Evolutionary conservation across 495 filamentous ascomycete genomes (phyloP).

Genomic region (Aspergillus campestris): DNA sequence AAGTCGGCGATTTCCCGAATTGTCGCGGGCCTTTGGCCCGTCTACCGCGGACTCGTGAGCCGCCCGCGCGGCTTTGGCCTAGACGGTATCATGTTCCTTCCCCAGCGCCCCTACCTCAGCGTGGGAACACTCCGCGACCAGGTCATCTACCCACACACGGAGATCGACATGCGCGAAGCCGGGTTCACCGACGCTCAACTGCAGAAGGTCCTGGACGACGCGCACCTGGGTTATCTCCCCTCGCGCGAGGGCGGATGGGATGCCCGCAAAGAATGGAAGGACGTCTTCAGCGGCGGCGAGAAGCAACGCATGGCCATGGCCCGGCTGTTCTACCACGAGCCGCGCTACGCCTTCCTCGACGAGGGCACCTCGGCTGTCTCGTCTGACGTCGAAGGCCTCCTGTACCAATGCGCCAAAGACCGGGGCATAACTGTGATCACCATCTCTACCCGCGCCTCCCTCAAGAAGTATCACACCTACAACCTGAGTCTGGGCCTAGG

Average conservation of each 20-base stretch:
- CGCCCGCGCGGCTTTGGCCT: slow-evolving; percentile 70
- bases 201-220: slow-evolving; percentile 67
- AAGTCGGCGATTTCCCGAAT: slow-evolving; percentile 87
- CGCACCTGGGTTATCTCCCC: slow-evolving; percentile 78
- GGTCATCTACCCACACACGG: slow-evolving; percentile 95
- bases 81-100: slow-evolving; percentile 97
- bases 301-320: slow-evolving; percentile 94
- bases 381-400: slow-evolving; percentile 85
- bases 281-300: slow-evolving; percentile 93
- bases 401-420: slow-evolving; percentile 89
- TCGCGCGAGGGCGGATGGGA: slow-evolving; percentile 96
- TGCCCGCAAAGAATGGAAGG: slow-evolving; percentile 95
- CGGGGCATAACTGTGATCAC: slow-evolving; percentile 91
- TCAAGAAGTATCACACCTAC: slow-evolving; percentile 92
- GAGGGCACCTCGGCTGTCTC: slow-evolving; percentile 92
- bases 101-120: slow-evolving; percentile 87
- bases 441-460: slow-evolving; percentile 81
- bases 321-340: slow-evolving; percentile 87
- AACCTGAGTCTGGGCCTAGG: slow-evolving; percentile 76
- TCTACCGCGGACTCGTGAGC: slow-evolving; percentile 85
- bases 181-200: slow-evolving; percentile 67
- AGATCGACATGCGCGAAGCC: slow-evolving; percentile 83
- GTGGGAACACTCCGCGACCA: slow-evolving; percentile 95
- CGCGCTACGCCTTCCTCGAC: slow-evolving; percentile 86
- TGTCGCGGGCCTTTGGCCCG: slow-evolving; percentile 90